Conservation (phyloP, 495 filamentous ascomycete species). For the Aspergillus sparsus region DNA sequence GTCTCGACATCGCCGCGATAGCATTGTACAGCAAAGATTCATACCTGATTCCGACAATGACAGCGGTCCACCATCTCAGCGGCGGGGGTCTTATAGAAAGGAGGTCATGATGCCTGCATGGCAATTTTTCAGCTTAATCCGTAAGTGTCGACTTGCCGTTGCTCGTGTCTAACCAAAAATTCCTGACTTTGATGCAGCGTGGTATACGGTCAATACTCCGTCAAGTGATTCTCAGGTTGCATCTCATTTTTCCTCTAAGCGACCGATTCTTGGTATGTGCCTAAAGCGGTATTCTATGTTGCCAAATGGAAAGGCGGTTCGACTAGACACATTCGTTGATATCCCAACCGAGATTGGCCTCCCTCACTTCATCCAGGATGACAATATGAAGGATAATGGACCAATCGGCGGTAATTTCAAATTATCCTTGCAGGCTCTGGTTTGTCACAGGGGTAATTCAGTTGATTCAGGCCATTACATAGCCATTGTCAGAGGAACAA, state of each 20-base stretch:
- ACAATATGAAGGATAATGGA: conserved; percentile 62
- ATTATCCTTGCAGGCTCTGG: conserved; percentile 80
- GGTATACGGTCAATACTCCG: conserved; percentile 70
- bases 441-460: conserved; percentile 88
- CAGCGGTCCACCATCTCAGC: conserved; percentile 24
- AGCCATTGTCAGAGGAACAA: conserved; percentile 70
- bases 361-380: conserved; percentile 87
- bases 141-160: conserved; percentile 44
- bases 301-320: conserved; percentile 62
- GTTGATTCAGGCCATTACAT: conserved; percentile 94
- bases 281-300: conserved; percentile 85
- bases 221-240: conserved; percentile 69
- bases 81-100: conserved; percentile 61
- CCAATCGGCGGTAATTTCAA: conserved; percentile 82
- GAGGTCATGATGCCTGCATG: conserved; percentile 95
- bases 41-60: conserved; percentile 46
- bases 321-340: conserved; percentile 80
- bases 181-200: conserved; percentile 53
- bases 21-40: conserved; percentile 64
- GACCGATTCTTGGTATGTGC: conserved; percentile 87
- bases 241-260: conserved; percentile 68
- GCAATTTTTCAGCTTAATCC: conserved; percentile 94
- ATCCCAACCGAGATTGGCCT: conserved; percentile 87
- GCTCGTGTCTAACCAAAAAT: background rate
- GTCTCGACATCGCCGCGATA: conserved; percentile 47